Conservation (phyloP, 306 rosid species). For the Castanea mollissima region DNA sequence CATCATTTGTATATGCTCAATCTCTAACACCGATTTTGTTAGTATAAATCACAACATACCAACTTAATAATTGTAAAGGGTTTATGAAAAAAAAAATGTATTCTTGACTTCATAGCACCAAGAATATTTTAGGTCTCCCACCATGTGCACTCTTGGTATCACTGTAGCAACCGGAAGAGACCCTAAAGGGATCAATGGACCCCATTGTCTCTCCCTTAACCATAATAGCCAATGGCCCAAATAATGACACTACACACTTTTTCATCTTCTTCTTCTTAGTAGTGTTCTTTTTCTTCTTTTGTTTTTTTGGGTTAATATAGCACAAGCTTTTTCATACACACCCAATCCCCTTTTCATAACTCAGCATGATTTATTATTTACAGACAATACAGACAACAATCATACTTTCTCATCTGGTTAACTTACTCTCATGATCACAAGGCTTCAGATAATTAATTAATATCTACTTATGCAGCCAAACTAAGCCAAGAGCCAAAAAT, state of each 20-base stretch:
- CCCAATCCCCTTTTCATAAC: constrained; percentile 24
- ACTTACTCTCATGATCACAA: not conserved
- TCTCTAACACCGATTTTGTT: too few species aligned
- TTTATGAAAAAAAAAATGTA: too few species aligned
- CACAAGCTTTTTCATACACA: constrained; percentile 13
- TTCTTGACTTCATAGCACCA: too few species aligned
- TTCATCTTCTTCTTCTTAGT: constrained; percentile 8
- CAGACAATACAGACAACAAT: constrained; percentile 35
- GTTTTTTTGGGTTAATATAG: constrained; percentile 2
- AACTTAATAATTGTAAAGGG: too few species aligned
- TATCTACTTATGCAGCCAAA: not conserved
- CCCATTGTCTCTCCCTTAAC: constrained; percentile 6
- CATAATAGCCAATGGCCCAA: constrained; percentile 24
- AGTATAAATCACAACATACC: too few species aligned
- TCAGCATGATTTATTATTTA: constrained; percentile 39
- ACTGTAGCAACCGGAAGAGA: constrained; percentile 1
- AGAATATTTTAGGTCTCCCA: not conserved
- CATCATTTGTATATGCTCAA: too few species aligned
- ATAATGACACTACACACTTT: constrained; percentile 24
- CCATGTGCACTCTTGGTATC: constrained; percentile 12
- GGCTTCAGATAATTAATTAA: not conserved
- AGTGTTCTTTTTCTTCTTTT: not conserved
- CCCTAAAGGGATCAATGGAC: not conserved
- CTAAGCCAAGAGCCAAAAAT: constrained; percentile 93
- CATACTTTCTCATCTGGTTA: not conserved